Conservation (phyloP, 2,329 filamentous ascomycete species). For the Lasiodiplodia citricola region DNA sequence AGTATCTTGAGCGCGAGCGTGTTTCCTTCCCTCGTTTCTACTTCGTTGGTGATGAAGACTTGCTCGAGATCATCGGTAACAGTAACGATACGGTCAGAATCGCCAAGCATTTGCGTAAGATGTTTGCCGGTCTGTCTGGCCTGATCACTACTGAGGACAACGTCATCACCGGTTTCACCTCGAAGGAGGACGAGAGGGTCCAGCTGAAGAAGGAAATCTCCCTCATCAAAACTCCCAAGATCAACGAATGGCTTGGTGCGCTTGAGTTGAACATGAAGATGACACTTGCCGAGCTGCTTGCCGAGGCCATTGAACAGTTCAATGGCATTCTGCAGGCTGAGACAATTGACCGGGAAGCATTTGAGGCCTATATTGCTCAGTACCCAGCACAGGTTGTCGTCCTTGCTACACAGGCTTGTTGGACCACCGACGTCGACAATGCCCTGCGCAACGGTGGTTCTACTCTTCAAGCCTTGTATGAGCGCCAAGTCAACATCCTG, state of each 20-base stretch:
- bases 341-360: slow-evolving; percentile 69
- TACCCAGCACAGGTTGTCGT: slow-evolving; percentile 97
- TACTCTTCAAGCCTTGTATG: slow-evolving; percentile 73
- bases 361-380: slow-evolving; percentile 79
- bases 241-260: slow-evolving; percentile 98
- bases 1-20: slow-evolving; percentile 97
- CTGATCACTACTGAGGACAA: slow-evolving; percentile 89
- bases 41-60: slow-evolving; percentile 97
- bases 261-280: slow-evolving; percentile 93
- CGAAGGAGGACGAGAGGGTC: slow-evolving; percentile 92
- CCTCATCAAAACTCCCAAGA: slow-evolving; percentile 88
- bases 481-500: slow-evolving; percentile 83
- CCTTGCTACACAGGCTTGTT: slow-evolving; percentile 88
- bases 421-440: slow-evolving; percentile 86
- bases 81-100: slow-evolving; percentile 97
- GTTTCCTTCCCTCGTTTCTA: slow-evolving; percentile 99
- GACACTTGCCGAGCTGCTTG: slow-evolving; percentile 87
- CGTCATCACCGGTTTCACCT: slow-evolving; percentile 89
- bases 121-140: slow-evolving; percentile 96
- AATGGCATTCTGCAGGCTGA: slow-evolving; percentile 75
- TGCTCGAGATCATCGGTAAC: slow-evolving; percentile 99
- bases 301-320: slow-evolving; percentile 84
- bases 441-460: slow-evolving; percentile 74
- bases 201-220: slow-evolving; percentile 89
- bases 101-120: slow-evolving; percentile 99